Conservation (phyloP, 2,329 filamentous ascomycete species). For the Aspergillus phoenicis region DNA sequence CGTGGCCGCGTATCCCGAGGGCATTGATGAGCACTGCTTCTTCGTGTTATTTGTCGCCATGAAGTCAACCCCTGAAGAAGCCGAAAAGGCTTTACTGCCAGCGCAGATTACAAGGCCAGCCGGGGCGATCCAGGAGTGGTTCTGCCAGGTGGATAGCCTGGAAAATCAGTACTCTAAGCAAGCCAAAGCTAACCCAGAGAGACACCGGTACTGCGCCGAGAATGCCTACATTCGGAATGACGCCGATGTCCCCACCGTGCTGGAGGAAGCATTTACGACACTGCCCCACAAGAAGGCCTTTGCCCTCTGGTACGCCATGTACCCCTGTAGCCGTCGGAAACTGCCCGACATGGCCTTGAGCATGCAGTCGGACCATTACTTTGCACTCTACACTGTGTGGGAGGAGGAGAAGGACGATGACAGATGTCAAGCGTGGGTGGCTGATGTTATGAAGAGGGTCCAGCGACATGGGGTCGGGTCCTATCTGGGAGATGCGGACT, state of each 20-base stretch:
- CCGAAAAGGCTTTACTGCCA: slow-evolving; percentile 17
- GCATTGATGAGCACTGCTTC: slow-evolving; percentile 32
- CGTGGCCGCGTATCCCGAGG: slow-evolving; percentile 36
- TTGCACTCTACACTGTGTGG: slow-evolving; percentile 57
- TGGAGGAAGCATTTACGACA: slow-evolving; percentile 53
- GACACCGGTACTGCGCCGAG: slow-evolving; percentile 54
- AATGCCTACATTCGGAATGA: slow-evolving; percentile 56
- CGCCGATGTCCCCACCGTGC: slow-evolving; percentile 47
- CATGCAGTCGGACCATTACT: slow-evolving; percentile 60
- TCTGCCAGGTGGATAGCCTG: slow-evolving; percentile 37
- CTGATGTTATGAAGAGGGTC: slow-evolving; percentile 43
- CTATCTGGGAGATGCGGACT: slow-evolving; percentile 60
- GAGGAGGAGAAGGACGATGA: slow-evolving; percentile 51
- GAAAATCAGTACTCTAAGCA: slow-evolving; percentile 46
- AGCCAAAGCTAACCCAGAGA: slow-evolving; percentile 50
- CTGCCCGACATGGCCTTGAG: slow-evolving; percentile 57
- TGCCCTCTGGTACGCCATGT: slow-evolving; percentile 56
- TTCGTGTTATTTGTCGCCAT: slow-evolving; percentile 23
- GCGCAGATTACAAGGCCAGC: slow-evolving; percentile 39
- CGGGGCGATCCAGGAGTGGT: slow-evolving; percentile 41
- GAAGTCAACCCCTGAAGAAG: slow-evolving; percentile 17
- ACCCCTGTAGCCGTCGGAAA: slow-evolving; percentile 47
- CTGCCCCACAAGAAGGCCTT: slow-evolving; percentile 51
- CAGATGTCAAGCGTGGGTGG: slow-evolving; percentile 50
- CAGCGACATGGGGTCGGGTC: slow-evolving; percentile 50